A percentile compares a stretch with the other conserved stretches of the same genome.
phyloP scores from a whole-genome alignment of 1,139 yeast species.

The Meyerozyma sp. region DNA sequence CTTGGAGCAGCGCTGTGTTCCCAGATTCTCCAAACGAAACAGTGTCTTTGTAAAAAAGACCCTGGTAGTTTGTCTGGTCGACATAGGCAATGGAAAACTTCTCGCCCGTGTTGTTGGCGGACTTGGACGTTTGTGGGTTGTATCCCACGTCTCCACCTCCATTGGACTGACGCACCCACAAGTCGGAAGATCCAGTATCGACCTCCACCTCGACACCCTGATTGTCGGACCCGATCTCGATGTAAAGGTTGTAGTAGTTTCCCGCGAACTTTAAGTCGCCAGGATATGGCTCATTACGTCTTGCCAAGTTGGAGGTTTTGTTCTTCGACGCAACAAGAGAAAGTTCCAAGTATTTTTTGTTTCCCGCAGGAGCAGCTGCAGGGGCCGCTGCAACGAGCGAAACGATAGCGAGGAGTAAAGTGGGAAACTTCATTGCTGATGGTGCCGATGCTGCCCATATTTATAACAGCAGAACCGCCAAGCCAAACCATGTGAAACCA shows the following conservation, averaged over 20 bases:
- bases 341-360: no score
- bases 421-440: no score
- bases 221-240: conserved; percentile 11
- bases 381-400: no score
- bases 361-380: no score
- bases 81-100: neutral
- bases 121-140: neutral
- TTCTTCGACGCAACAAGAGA: no score
- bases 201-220: conserved; percentile 9
- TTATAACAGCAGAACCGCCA: no score
- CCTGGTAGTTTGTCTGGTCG: neutral
- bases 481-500: no score
- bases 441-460: no score
- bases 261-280: neutral
- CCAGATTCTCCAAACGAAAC: neutral
- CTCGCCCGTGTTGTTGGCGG: neutral
- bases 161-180: conserved; percentile 10
- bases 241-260: conserved; percentile 8
- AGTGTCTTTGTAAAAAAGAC: neutral
- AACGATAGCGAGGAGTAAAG: no score
- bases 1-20: neutral
- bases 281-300: neutral
- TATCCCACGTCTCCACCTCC: neutral
- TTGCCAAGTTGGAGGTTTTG: no score
- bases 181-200: conserved; percentile 19